Evolutionary conservation across 768 basidiomycete genomes (phyloP).

Genomic region (Hericium coralloides): DNA sequence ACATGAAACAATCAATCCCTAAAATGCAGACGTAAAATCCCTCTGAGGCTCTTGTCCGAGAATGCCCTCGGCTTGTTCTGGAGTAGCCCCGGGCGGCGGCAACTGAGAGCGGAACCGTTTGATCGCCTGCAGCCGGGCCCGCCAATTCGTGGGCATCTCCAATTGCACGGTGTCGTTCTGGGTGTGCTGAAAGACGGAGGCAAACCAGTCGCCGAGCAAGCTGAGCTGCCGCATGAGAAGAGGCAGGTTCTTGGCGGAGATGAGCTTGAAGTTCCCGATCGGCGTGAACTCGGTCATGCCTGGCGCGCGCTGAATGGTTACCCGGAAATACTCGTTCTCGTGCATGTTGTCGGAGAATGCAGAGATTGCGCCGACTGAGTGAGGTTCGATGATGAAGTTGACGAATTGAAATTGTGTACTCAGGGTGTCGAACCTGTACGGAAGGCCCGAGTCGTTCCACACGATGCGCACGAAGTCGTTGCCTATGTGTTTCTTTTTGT

Average conservation of each 20-base stretch:
- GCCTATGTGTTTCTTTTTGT: constrained; percentile 94
- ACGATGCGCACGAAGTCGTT: constrained; percentile 95
- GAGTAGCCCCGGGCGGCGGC: constrained; percentile 9
- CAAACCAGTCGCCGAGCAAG: constrained; percentile 84
- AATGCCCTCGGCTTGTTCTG: constrained; percentile 18
- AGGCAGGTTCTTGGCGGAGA: constrained; percentile 82
- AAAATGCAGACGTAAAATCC: constrained; percentile 21
- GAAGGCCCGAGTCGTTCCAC: constrained; percentile 93
- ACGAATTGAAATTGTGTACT: constrained; percentile 93
- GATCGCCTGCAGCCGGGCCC: constrained; percentile 69
- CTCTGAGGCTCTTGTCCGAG: constrained; percentile 22
- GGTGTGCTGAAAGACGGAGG: constrained; percentile 72
- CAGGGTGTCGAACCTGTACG: constrained; percentile 88
- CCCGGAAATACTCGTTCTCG: constrained; percentile 94
- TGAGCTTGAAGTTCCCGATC: constrained; percentile 88
- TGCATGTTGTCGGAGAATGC: constrained; percentile 78
- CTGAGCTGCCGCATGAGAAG: constrained; percentile 84
- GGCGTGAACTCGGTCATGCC: constrained; percentile 95
- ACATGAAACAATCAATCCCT: not conserved
- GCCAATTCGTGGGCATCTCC: constrained; percentile 88
- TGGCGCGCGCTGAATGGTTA: constrained; percentile 77
- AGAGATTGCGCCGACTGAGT: constrained; percentile 74
- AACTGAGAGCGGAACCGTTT: constrained; percentile 44
- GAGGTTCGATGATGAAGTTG: constrained; percentile 95
- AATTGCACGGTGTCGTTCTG: constrained; percentile 57